Evolutionary conservation across 345 rosid genomes (phyloP).

Genomic region (Erodium maritimum): DNA sequence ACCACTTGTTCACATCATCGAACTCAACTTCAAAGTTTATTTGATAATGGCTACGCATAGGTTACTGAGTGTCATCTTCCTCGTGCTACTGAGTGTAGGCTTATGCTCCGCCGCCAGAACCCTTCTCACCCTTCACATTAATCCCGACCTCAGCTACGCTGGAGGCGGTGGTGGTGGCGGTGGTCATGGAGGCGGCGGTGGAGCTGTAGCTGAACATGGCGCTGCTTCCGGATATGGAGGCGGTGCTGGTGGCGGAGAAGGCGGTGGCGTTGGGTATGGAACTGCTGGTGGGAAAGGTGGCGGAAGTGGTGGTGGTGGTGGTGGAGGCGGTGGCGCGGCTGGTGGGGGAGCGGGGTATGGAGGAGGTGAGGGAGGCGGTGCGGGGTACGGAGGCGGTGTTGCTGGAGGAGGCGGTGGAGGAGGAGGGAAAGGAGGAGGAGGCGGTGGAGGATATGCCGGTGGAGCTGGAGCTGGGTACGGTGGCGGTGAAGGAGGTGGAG

Average conservation of each 20-base stretch:
- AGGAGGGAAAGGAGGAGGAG: conserved; percentile 9
- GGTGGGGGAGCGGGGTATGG: conserved; percentile 17
- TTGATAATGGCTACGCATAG: conserved; percentile 18
- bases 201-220: conserved; percentile 11
- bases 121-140: conserved; percentile 24
- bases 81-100: conserved; percentile 23
- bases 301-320: conserved; percentile 16
- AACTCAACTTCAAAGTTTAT: conserved; percentile 1
- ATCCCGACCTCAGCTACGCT: conserved; percentile 6
- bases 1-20: conserved; percentile 1
- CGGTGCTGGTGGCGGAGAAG: conserved; percentile 16
- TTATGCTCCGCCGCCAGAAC: conserved; percentile 27
- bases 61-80: conserved; percentile 12
- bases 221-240: conserved; percentile 17
- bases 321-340: conserved; percentile 15
- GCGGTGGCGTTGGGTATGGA: conserved; percentile 14
- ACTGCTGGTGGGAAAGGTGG: conserved; percentile 20
- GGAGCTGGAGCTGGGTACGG: conserved; percentile 21
- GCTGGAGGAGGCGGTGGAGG: conserved; percentile 12
- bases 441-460: conserved; percentile 9
- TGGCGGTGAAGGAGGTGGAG: conserved; percentile 19
- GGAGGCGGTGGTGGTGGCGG: conserved; percentile 9
- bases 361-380: conserved; percentile 9
- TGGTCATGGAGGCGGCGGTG: conserved; percentile 16
- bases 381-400: conserved; percentile 6